Evolutionary conservation across 2,329 filamentous ascomycete genomes (phyloP), one percentile per base, ranked within the genome.

Genomic region (Trichoderma breve): DNA sequence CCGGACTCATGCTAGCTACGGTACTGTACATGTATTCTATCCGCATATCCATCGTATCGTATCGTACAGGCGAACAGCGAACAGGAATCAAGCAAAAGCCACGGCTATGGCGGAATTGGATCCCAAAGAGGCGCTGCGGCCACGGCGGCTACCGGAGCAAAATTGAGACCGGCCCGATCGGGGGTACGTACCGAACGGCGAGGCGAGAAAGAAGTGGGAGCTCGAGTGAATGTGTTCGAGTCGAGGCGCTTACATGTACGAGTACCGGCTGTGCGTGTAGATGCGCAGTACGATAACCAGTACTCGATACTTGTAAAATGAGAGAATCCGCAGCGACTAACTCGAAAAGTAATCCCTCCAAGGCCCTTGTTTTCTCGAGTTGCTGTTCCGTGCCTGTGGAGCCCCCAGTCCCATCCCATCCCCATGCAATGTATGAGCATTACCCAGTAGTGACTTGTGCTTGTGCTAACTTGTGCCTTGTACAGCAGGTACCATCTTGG

Each of bases 81-180:
- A 51, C n/a, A 51, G 43, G 60, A 26, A 24, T 43, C 21, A 39
- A 14, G n/a, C 34, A 63, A 21, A 30, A 18, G 14, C 36, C 62
- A 70, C 66, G 57, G 66, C 66, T 70, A 70, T 61, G 57, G 32
- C 66, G 66, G 66, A 62, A 70, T 62, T 7, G 66, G 36, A 70
- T 62, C 62, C 4, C 39, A 43, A 51, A n/a, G 26, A 57, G 36
- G 60, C 60, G 60, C 34, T 55, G 66, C 66, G 66, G 66, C 66
- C 55, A 69, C 43, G 55, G 66, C 66, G 66, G 66, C 66, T 70
- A 62, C 36, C 66, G 66, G 66, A 70, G 66, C 66, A 70, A 62
- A 47, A 36, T 70, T 70, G 57, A 15, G 66, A 70, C 66, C 66
- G 66, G 57, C 26, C 66, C 66, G 66, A 70, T 62, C 66, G 57